Percentiles rank a stretch among this genome's conserved stretches.
Evolutionary conservation across 2,329 filamentous ascomycete species (phyloP).

Genomic region (Epichloe gansuensis): DNA sequence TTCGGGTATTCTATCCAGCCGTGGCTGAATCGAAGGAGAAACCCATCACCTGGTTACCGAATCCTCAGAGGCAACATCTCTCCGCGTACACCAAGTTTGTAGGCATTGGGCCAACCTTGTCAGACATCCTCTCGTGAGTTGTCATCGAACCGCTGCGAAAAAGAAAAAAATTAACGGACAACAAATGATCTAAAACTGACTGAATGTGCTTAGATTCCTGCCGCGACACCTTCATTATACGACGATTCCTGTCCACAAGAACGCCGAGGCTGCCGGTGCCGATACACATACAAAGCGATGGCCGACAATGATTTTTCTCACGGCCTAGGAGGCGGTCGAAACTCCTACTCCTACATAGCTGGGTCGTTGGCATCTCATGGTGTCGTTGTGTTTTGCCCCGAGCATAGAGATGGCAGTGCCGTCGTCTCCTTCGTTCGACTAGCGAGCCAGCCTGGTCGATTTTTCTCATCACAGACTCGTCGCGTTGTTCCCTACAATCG

Average conservation of each 20-base stretch:
- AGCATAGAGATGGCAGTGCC: conserved; percentile 72
- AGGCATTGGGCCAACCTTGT: conserved; percentile 47
- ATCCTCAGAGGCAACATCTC: conserved; percentile 62
- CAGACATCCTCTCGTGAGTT: conserved; percentile 48
- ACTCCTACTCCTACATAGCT: conserved; percentile 74
- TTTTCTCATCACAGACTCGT: conserved; percentile 15
- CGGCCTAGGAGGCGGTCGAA: conserved; percentile 68
- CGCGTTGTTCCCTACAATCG: conserved; percentile 34
- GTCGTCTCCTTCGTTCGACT: conserved; percentile 61
- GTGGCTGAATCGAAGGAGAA: conserved; percentile 38
- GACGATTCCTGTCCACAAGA: conserved; percentile 59
- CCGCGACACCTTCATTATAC: conserved; percentile 63
- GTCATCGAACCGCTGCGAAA: background rate
- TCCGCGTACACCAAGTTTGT: conserved; percentile 67
- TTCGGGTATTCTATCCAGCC: conserved; percentile 73
- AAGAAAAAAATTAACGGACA: background rate
- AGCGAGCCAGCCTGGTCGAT: conserved; percentile 33
- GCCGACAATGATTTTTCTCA: conserved; percentile 78
- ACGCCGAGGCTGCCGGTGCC: conserved; percentile 53
- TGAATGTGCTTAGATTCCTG: conserved; percentile 36
- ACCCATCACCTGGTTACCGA: conserved; percentile 63
- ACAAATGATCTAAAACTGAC: background rate
- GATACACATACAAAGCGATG: conserved; percentile 42
- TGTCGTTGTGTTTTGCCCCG: conserved; percentile 66
- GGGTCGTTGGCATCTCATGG: conserved; percentile 73